Base-by-base conservation (phyloP, 1,284 basidiomycete genomes). In the Macrocybe sp. region DNA sequence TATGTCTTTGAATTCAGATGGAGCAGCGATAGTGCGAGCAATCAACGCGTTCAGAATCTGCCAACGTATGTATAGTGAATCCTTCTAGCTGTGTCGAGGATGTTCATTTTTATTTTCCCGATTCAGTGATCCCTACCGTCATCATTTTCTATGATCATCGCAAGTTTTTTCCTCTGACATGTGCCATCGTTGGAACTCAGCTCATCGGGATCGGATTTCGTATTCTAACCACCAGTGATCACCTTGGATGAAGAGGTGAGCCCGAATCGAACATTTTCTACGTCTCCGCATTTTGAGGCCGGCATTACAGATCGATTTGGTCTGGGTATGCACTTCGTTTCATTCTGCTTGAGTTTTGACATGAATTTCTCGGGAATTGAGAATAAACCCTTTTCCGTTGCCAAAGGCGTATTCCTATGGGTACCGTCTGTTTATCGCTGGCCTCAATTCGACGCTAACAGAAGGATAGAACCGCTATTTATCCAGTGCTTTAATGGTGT, bases 101-200 rank as follows among this genome's bases (percentile, higher is more conserved):
- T 8, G 7, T 41, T 11, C 28, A 34, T n/a, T 4, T 40, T 42
- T 22, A n/a, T 7, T 29, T 22, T 40, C 22, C 22, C 22, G 22
- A n/a, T n/a, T 8, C 44, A 63, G 62, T 62, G 12, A 52, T 59
- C 41, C 51, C 62, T 9, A 56, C 56, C 36, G 50, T 61, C 39
- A 49, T 59, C 30, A 51, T 52, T 50, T 45, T 64, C 50, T 63
- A 66, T 52, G 63, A 66, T 44, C 59, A 64, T 54, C 11, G 63
- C 64, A 44, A 53, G 60, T 54, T 28, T 37, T 32, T 31, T 45
- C 22, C 4, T 22, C 22, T 22, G 22, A 22, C 22, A 3, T 22
- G 22, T 22, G 22, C 22, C 22, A 22, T 22, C 22, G 22, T 22
- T 22, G 22, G 22, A 22, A 22, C 22, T 22, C 22, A 22, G 4